Evolutionary conservation across 192 early-diverging fungal genomes (phyloP).

Genomic region (Linnemannia schmuckeri): DNA sequence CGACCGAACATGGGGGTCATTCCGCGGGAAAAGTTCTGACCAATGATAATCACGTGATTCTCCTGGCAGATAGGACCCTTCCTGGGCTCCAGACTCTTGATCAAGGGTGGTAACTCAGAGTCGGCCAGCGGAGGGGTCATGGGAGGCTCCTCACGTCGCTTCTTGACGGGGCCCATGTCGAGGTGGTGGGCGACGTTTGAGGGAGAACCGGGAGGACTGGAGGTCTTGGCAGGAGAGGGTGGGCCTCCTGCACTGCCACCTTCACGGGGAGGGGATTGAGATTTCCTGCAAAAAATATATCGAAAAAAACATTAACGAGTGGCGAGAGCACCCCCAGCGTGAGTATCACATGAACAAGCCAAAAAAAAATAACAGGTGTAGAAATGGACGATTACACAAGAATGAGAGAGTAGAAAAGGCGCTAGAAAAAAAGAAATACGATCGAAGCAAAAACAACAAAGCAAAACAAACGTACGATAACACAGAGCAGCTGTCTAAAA

Average conservation of each 20-base stretch:
- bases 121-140: conserved; percentile 38
- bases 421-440: neutral
- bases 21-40: conserved; percentile 46
- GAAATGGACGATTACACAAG: conserved; percentile 12
- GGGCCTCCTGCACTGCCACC: conserved; percentile 44
- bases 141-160: conserved; percentile 37
- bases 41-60: conserved; percentile 57
- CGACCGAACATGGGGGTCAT: conserved; percentile 55
- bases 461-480: neutral
- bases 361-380: conserved; percentile 1
- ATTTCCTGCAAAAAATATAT: conserved; percentile 34
- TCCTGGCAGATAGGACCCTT: conserved; percentile 51
- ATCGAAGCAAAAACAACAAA: neutral
- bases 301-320: neutral
- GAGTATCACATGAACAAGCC: neutral
- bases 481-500: neutral
- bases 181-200: conserved; percentile 16
- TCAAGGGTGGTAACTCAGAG: conserved; percentile 23
- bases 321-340: neutral
- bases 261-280: conserved; percentile 43
- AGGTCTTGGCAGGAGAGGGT: conserved; percentile 54
- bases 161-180: conserved; percentile 38
- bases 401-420: neutral
- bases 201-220: conserved; percentile 48
- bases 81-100: conserved; percentile 44